Percentiles rank a stretch among this genome's conserved stretches.
phyloP scores from a whole-genome alignment of 768 basidiomycete genomes.

The Lactarius sanguifluus region DNA sequence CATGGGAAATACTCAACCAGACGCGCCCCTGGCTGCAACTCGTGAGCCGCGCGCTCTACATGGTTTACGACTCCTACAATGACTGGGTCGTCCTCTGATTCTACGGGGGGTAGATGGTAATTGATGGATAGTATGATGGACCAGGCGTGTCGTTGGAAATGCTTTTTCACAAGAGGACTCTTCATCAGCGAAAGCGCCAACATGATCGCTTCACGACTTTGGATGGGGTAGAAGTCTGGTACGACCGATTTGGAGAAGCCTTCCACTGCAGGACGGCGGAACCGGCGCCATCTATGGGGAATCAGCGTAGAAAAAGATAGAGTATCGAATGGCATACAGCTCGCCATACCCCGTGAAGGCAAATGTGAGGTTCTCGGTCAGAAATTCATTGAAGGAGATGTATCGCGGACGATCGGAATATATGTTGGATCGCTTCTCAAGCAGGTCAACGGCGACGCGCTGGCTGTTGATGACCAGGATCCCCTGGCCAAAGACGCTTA shows the following conservation, averaged over 20 bases:
- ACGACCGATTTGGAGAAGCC: neutral
- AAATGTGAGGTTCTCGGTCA: neutral
- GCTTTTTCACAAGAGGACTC: constrained; percentile 35
- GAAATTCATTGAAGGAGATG: neutral
- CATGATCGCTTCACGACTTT: neutral
- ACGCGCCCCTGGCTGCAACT: neutral
- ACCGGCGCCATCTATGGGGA: neutral
- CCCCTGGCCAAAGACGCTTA: neutral
- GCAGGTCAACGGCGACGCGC: neutral
- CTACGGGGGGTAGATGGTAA: constrained; percentile 7
- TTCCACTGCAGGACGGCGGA: neutral
- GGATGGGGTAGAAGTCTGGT: neutral
- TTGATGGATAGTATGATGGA: constrained; percentile 32
- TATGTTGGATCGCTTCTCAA: neutral
- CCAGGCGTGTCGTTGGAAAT: constrained; percentile 34
- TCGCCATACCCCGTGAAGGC: neutral
- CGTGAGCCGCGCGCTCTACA: neutral
- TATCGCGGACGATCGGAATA: neutral
- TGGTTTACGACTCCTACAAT: neutral
- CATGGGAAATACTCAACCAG: too few species aligned
- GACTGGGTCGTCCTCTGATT: constrained; percentile 20
- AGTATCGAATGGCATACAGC: neutral
- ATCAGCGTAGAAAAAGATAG: neutral
- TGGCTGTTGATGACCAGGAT: neutral
- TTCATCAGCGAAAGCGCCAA: constrained; percentile 27